Evolutionary conservation across 768 basidiomycete genomes (phyloP), one percentile per base, ranked within the genome.

Genomic region (Tubosaeta sp.): DNA sequence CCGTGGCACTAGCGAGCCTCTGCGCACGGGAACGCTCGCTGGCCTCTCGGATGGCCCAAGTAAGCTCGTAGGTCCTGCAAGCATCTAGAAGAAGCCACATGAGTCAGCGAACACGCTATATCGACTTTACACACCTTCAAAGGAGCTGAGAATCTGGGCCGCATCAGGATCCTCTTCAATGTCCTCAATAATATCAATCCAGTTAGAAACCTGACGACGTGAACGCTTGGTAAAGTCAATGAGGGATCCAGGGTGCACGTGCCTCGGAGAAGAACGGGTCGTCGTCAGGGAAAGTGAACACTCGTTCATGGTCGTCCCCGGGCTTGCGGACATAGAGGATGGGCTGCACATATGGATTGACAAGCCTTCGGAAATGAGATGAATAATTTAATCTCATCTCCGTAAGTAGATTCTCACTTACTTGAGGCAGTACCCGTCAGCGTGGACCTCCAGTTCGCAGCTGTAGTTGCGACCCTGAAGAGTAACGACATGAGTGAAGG

Each of bases 191-290:
- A 86, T 76, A 68, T 95, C 92, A 57, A 95, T 88, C 67, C 92
- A 81, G 70, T 91, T 88, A 37, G 91, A 93, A 39, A 85, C 75
- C 74, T 76, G 52, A 8, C 4, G 48, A 35, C 6, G 27, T n/a
- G 32, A 16, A 32, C 22, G n/a, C 53, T 14, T 45, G 34, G 52
- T 22, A 14, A 13, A 42, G n/a, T 46, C 45, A 39, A 44, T 38
- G 27, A 46, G 25, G 4, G 14, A 12, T 39, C 42, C 3, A 32
- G 16, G 34, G 25, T 45, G 41, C 16, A 52, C 65, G 17, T 51
- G 82, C 79, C 71, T 95, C 94, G 22, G 92, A 93, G 80, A 95
- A 95, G 81, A 92, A 94, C 5, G 91, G 90, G 64, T 94, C 91
- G 62, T 94, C 91, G 46, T 89, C 84, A 16, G 79, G 79, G 75